Evolutionary conservation across 257 asterid genomes (phyloP).

Genomic region (Cynanchum wilfordii): DNA sequence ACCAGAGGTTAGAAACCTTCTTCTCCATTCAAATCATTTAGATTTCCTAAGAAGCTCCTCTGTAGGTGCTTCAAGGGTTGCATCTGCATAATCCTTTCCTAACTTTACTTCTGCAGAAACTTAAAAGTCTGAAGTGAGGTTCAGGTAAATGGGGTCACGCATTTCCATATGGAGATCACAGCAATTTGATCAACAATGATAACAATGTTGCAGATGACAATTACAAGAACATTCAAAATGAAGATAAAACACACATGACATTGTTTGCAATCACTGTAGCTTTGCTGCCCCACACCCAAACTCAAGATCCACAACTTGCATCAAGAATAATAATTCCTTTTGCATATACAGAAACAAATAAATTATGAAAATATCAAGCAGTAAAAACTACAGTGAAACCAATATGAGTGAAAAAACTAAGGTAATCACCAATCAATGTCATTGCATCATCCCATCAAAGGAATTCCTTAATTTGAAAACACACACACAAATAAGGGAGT

Average conservation of each 20-base stretch:
- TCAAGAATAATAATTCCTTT: neutral
- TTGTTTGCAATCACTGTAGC: neutral
- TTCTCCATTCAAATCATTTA: constrained; percentile 10
- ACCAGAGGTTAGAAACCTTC: neutral
- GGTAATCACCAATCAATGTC: neutral
- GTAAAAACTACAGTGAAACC: neutral
- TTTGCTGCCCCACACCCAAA: neutral
- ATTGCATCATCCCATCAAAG: neutral
- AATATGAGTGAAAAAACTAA: neutral
- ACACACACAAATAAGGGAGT: neutral
- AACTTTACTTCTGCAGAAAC: constrained; percentile 70
- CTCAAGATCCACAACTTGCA: neutral
- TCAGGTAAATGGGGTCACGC: neutral
- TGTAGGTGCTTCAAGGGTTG: constrained; percentile 78
- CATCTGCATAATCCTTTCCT: constrained; percentile 69
- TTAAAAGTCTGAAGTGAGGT: neutral
- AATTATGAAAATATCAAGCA: too few relatives aligned
- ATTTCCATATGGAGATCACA: neutral
- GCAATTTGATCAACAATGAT: neutral
- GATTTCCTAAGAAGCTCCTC: constrained; percentile 66
- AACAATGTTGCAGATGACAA: neutral
- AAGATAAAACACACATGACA: neutral
- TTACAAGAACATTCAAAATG: neutral
- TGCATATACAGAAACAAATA: too few relatives aligned
- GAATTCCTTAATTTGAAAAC: neutral